Evolutionary conservation across 1,139 yeast genomes (phyloP), one percentile per base, ranked within the genome.

Genomic region (Candida tropicalis): DNA sequence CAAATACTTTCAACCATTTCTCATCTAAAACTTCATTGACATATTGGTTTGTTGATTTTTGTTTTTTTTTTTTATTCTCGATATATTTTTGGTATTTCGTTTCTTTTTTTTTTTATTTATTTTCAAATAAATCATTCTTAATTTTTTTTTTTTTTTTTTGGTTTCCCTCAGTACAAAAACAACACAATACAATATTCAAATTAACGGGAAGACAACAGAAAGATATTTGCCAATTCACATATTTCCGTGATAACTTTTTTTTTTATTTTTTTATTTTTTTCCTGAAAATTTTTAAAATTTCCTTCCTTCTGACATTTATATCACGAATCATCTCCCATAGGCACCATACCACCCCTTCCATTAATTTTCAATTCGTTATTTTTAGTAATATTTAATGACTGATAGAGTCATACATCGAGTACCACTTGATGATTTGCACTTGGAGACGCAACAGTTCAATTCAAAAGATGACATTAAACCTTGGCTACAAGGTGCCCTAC

Each of bases 391-490:
- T n/a, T 20, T 11, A 20, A 46, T 45, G 49, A 35, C 38, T 24
- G 43, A 38, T 25, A 40, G 39, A 31, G 36, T 23, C 12, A 13
- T 33, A 7, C 43, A 40, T 42, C 48, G 44, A 33, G 40, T 50
- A 6, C 40, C 47, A 8, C 38, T 52, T 15, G 48, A 40, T 33
- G 62, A 55, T 40, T 43, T 57, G 28, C 44, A 42, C 5, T 45
- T 59, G 12, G 58, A 53, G 27, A 34, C 16, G 9, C 50, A 54
- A 31, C 36, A 47, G 15, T 62, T 62, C 37, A 39, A 44, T 2
- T 39, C 49, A 20, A 62, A 55, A 40, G 55, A 52, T 29, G 79
- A 76, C 25, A 81, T 84, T 52, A 84, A 84, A 59, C 87, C 89
- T 1, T 84, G 90, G 90, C 59, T 84, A 36, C 83, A 73, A 53